Base-by-base conservation (phyloP, 305 asterid species). In the Fraxinus latifolia region DNA sequence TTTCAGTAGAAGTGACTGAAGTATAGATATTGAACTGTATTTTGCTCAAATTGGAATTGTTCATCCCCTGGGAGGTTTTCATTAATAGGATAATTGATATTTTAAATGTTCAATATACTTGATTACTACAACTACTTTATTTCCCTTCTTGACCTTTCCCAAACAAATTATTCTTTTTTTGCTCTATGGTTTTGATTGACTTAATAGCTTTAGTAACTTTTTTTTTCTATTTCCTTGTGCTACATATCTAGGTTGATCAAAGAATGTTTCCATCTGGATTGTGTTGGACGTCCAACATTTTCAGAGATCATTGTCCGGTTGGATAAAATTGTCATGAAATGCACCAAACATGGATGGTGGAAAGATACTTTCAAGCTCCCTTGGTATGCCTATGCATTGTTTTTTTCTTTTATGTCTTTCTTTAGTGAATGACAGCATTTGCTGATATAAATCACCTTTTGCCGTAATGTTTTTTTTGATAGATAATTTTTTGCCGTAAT, bases 341-440 rank as follows among this genome's bases (percentile, higher is more conserved):
- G 98, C 87, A 84, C 97, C 12, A 96, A 91, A 84, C 93, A 93
- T 74, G 99, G 99, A 85, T 93, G 98, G 97, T 93, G 96, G 98
- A 96, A 96, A 84, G 99, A 96, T 83, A 89, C 99, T 60, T 92
- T 96, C 88, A 96, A 91, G 86, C 95, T 96, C 83, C 99, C 98
- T 23, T 96, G 99, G 99, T 95, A 90, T 29, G 84, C 78, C 47
- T 23, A 0, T 36, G 21, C 72, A 12, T 8, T 7, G 0, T 67
- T 27, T 60, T 11, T 36, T 32, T 21, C 47, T 60, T 23, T 23
- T 21, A 60, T 2, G 12, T 60, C 44, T 62, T 79, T 44, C n/a
- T 25, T 55, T 23, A 74, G 29, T 58, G 27, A 58, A 58, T 3
- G 4, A 60, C 19, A 60, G 12, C 73, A 39, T 37, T 23, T 7